Evolutionary conservation across 306 rosid species (phyloP).

Genomic region (Prunus mongolica): DNA sequence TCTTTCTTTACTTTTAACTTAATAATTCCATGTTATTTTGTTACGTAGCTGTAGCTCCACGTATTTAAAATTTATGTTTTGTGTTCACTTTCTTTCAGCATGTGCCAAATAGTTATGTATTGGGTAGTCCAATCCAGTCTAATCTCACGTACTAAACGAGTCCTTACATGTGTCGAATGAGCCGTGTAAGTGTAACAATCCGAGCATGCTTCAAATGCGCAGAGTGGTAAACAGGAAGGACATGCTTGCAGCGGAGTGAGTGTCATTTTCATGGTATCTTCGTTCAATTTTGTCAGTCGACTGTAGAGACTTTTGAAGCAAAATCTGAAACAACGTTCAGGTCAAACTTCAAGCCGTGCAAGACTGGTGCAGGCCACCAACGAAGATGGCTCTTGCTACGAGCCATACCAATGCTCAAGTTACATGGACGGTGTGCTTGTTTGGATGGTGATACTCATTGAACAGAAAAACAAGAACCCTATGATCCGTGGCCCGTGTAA

Average conservation of each 20-base stretch:
- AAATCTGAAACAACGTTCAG: neutral
- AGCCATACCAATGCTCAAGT: neutral
- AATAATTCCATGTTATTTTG: too few species aligned
- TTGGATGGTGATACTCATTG: neutral
- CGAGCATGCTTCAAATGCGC: neutral
- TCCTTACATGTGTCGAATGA: neutral
- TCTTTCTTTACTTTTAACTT: neutral
- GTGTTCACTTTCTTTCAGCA: neutral
- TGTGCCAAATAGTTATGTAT: neutral
- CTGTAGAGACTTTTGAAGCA: neutral
- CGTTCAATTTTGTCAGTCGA: neutral
- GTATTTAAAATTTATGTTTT: too few species aligned
- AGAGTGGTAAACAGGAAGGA: neutral
- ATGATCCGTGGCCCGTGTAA: neutral
- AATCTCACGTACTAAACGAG: neutral
- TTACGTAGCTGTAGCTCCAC: too few species aligned
- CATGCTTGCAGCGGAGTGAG: neutral
- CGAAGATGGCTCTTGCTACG: neutral
- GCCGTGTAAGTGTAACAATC: neutral
- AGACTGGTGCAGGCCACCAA: neutral
- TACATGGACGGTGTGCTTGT: neutral
- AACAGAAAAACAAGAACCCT: neutral
- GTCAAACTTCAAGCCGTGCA: constrained; percentile 3
- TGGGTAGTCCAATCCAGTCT: neutral
- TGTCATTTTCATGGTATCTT: too few species aligned